Conservation (phyloP, 805 yeast genomes). For the Brettanomyces bruxellensis region DNA sequence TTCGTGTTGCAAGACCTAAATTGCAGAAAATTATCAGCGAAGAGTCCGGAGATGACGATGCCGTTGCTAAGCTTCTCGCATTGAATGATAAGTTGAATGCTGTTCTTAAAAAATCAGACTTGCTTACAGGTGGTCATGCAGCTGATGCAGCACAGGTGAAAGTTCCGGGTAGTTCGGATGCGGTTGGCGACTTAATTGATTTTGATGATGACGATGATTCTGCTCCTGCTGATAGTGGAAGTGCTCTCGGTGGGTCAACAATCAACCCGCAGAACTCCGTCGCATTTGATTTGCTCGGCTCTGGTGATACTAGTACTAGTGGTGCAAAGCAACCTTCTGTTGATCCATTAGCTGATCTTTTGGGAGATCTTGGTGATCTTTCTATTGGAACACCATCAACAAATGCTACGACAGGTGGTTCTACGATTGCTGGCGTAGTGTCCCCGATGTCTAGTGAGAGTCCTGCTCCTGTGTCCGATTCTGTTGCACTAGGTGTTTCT, state of each 20-base stretch:
- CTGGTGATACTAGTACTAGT: conserved; percentile 9
- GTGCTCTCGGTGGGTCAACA: no score
- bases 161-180: conserved; percentile 17
- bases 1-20: conserved; percentile 81
- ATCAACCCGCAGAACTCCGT: conserved; percentile 1
- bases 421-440: no score
- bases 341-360: conserved; percentile 52
- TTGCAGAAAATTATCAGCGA: conserved; percentile 77
- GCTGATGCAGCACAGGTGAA: conserved; percentile 41
- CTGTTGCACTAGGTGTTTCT: neutral
- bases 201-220: conserved; percentile 52
- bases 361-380: conserved; percentile 61
- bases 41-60: conserved; percentile 60
- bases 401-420: no score
- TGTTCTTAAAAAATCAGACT: conserved; percentile 56
- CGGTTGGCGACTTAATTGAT: conserved; percentile 47
- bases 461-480: neutral
- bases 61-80: conserved; percentile 51
- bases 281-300: conserved; percentile 8
- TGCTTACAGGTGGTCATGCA: conserved; percentile 52
- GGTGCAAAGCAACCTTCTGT: conserved; percentile 28
- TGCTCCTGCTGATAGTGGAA: conserved; percentile 6
- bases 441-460: no score
- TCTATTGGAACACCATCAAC: conserved; percentile 30
- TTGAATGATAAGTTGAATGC: conserved; percentile 71